Percentiles rank a stretch among this genome's conserved stretches.
Evolutionary conservation across 768 basidiomycete genomes (phyloP).

Genomic region (Boletus tomentosulus): DNA sequence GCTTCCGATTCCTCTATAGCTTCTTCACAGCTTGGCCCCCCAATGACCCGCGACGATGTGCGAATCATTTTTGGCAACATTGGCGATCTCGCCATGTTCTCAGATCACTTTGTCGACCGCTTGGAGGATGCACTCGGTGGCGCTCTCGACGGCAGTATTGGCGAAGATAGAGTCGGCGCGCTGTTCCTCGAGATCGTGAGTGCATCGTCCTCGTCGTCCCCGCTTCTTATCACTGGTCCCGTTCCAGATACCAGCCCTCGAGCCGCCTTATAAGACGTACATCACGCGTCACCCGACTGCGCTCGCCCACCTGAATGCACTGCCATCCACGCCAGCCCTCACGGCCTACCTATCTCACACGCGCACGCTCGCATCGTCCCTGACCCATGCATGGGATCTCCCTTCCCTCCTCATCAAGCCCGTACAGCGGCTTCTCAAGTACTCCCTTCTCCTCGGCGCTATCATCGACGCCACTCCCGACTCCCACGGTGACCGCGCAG

Average conservation of each 20-base stretch:
- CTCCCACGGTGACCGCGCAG: conserved; percentile 55
- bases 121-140: conserved; percentile 65
- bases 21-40: conserved; percentile 46
- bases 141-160: conserved; percentile 56
- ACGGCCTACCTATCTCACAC: conserved; percentile 63
- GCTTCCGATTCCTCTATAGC: conserved; percentile 50
- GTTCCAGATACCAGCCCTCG: conserved; percentile 61
- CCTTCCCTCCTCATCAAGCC: conserved; percentile 95
- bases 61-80: conserved; percentile 76
- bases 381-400: conserved; percentile 90
- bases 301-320: conserved; percentile 56
- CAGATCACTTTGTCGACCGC: conserved; percentile 60
- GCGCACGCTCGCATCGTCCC: conserved; percentile 57
- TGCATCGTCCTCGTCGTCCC: conserved; percentile 11
- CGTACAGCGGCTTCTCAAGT: conserved; percentile 93
- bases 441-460: conserved; percentile 77
- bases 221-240: not conserved
- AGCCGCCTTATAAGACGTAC: conserved; percentile 71
- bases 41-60: conserved; percentile 69
- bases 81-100: conserved; percentile 66
- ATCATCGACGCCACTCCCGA: conserved; percentile 75
- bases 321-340: conserved; percentile 45
- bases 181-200: conserved; percentile 68
- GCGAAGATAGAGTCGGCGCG: conserved; percentile 66
- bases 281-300: conserved; percentile 78